Evolutionary conservation across 2,329 filamentous ascomycete species (phyloP).

Genomic region (Hawksworthiomyces lignivorus): DNA sequence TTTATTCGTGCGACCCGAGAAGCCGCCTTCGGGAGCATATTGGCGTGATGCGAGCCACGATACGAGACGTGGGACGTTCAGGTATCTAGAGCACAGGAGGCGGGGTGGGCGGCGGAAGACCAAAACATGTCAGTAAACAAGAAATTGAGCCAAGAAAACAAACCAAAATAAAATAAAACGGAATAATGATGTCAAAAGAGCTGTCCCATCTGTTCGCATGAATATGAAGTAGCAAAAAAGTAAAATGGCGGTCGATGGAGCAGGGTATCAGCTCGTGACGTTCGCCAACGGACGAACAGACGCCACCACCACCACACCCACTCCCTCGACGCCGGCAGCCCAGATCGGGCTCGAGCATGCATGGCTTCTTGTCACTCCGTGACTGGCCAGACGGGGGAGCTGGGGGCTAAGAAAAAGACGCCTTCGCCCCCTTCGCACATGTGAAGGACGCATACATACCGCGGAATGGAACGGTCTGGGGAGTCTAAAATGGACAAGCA

Average conservation of each 20-base stretch:
- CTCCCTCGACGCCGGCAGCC: constrained; percentile 10
- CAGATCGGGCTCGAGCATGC: constrained; percentile 23
- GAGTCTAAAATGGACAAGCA: constrained; percentile 79
- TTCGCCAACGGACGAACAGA: background rate
- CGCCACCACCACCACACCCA: background rate
- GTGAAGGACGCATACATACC: constrained; percentile 49
- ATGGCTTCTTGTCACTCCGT: constrained; percentile 28
- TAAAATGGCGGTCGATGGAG: no score
- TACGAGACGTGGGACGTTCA: constrained; percentile 69
- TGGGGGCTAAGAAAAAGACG: background rate
- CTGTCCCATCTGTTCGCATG: background rate
- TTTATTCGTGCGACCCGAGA: constrained; percentile 93
- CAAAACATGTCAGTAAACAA: constrained; percentile 3
- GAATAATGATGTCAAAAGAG: no score
- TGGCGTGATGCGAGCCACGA: constrained; percentile 88
- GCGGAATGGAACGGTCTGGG: constrained; percentile 65
- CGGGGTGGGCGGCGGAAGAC: background rate
- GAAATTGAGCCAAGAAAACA: background rate
- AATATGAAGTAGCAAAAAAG: background rate
- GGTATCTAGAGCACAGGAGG: constrained; percentile 43
- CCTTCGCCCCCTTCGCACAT: no score
- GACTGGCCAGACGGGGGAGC: constrained; percentile 25
- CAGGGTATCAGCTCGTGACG: no score
- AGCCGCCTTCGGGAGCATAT: constrained; percentile 84
- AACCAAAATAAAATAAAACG: background rate